These are phyloP conservation scores for Zymoseptoria passerinii DNA, from an alignment of 2,329 filamentous ascomycete species.

Conservation along the genomic window DNA sequence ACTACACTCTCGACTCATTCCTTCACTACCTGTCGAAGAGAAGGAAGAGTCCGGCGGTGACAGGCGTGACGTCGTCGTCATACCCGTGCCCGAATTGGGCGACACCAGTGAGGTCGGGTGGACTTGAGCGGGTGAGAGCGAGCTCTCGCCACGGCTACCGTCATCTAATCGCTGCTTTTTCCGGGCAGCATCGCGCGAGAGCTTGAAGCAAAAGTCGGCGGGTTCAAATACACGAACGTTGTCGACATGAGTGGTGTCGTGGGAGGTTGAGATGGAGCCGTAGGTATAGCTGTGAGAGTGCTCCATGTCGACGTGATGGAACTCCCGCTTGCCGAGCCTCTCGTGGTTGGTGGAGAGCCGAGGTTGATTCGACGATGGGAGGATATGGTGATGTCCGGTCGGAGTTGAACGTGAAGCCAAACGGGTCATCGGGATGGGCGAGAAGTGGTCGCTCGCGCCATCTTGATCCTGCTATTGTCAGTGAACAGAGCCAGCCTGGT, in stretches of 20 bases:
- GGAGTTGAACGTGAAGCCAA: not conserved
- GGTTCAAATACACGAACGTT: constrained; percentile 22
- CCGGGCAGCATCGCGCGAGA: constrained; percentile 14
- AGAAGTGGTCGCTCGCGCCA: constrained; percentile 3
- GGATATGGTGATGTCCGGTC: not conserved
- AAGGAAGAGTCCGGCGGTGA: constrained; percentile 16
- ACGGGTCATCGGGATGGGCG: constrained; percentile 11
- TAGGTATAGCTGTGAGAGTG: constrained; percentile 19
- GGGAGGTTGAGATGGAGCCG: constrained; percentile 14
- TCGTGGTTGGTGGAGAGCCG: constrained; percentile 9
- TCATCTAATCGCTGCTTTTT: constrained; percentile 20
- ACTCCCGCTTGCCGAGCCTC: constrained; percentile 21
- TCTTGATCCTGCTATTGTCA: constrained; percentile 16
- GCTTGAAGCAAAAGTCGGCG: constrained; percentile 23
- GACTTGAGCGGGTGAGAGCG: constrained; percentile 7
- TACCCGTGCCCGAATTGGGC: constrained; percentile 23
- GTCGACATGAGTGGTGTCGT: constrained; percentile 8
- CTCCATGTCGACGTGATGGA: constrained; percentile 18
- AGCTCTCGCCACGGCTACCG: constrained; percentile 7
- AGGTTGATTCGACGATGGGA: constrained; percentile 2
- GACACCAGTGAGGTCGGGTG: constrained; percentile 9
- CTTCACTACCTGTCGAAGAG: constrained; percentile 19
- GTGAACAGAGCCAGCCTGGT: constrained; percentile 11
- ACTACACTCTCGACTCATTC: constrained; percentile 42
- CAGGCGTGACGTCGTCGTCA: constrained; percentile 23